Conservation (phyloP, 2,329 filamentous ascomycete species). For the Parascedosporium putredinis region DNA sequence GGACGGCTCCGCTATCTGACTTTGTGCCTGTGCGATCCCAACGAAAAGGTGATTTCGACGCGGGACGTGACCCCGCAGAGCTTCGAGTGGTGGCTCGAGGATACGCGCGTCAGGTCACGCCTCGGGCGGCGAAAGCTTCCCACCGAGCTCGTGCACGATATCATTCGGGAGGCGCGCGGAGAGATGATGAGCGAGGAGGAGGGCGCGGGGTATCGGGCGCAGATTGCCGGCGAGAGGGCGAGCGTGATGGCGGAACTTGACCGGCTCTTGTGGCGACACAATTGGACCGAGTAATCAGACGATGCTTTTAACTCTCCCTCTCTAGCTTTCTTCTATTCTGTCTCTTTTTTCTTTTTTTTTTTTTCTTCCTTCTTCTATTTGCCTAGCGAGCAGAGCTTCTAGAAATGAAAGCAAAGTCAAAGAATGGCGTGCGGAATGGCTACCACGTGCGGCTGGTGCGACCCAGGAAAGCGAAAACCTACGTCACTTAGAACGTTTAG, state of each 20-base stretch:
- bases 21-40: not conserved
- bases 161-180: not conserved
- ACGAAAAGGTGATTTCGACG: not conserved
- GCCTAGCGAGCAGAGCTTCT: no score
- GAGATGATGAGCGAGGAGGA: not conserved
- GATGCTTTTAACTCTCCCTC: no score
- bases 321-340: no score
- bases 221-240: not conserved
- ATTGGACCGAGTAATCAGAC: not conserved
- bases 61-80: not conserved
- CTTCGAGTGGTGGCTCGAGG: not conserved
- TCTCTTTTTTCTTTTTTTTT: no score
- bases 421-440: no score
- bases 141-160: not conserved
- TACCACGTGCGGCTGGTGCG: no score
- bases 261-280: not conserved
- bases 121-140: not conserved
- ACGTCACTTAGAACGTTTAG: no score
- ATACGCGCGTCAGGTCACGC: not conserved
- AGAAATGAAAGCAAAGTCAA: no score
- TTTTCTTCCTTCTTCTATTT: no score
- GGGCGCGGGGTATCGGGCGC: not conserved
- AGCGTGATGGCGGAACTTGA: not conserved
- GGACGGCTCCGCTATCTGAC: not conserved
- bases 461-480: no score